A percentile compares a stretch with the other conserved stretches of the same genome.
phyloP scores from a whole-genome alignment of 805 yeast species.

The Candida verbasci region DNA sequence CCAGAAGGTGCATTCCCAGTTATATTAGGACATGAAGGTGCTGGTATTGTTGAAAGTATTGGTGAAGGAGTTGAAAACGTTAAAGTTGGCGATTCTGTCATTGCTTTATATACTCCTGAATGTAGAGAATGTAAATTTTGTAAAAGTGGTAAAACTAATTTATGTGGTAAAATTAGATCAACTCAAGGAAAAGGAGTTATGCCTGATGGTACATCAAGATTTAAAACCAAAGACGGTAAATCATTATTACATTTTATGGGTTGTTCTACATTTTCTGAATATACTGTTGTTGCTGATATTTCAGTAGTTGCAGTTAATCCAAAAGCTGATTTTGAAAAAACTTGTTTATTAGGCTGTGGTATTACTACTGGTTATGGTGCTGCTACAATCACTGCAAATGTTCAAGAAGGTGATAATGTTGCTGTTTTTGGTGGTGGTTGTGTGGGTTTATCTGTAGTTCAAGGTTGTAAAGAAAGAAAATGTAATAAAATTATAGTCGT shows the following conservation, averaged over 20 bases:
- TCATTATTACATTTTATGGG: conserved; percentile 94
- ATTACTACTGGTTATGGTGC: conserved; percentile 99
- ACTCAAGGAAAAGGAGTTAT: conserved; percentile 98
- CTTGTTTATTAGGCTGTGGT: conserved; percentile 96
- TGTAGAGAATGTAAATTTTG: conserved; percentile 95
- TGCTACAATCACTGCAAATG: conserved; percentile 89
- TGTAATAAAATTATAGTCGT: conserved; percentile 81
- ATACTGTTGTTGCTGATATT: conserved; percentile 96
- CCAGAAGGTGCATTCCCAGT: conserved; percentile 97
- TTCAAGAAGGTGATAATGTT: conserved; percentile 85
- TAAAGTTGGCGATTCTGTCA: conserved; percentile 89
- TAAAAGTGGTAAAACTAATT: conserved; percentile 89
- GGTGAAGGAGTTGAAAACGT: conserved; percentile 93
- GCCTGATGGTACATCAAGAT: conserved; percentile 97
- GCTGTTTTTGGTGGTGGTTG: conserved; percentile 98
- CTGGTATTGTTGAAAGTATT: conserved; percentile 90
- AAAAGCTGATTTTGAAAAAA: conserved; percentile 76
- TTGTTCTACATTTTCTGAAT: conserved; percentile 93
- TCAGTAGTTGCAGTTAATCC: conserved; percentile 90
- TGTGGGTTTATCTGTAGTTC: conserved; percentile 93
- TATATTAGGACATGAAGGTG: conserved; percentile 96
- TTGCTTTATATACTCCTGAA: conserved; percentile 95
- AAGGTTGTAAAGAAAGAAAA: conserved; percentile 83
- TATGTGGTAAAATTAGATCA: conserved; percentile 92
- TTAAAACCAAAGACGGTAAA: conserved; percentile 76